A percentile compares a stretch with the other conserved stretches of the same genome.
Conservation (phyloP, 2,329 filamentous ascomycete genomes). For the Diaporthe batatas region DNA sequence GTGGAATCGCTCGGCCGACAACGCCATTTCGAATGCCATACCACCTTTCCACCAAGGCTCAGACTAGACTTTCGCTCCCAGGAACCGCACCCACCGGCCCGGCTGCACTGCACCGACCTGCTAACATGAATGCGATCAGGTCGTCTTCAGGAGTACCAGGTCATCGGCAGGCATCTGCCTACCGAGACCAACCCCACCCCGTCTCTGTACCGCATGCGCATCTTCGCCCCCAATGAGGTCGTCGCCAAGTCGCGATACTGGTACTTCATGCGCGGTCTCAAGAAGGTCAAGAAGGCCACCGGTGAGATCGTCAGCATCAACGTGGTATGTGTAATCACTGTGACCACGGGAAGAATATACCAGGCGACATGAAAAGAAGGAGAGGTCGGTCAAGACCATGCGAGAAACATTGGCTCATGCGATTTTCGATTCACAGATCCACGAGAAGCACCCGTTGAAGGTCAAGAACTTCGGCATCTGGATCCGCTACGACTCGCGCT, state of each 20-base stretch:
- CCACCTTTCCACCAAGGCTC: not conserved
- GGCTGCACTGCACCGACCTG: not conserved
- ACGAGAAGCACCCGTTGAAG: slow-evolving; percentile 98
- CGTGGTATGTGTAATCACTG: slow-evolving; percentile 74
- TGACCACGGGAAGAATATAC: slow-evolving; percentile 27
- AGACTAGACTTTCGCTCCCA: slow-evolving; percentile 48
- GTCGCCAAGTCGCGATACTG: slow-evolving; percentile 99
- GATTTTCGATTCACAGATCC: slow-evolving; percentile 72
- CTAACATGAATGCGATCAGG: slow-evolving; percentile 65
- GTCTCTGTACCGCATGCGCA: slow-evolving; percentile 99
- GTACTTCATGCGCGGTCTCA: slow-evolving; percentile 99
- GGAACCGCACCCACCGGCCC: not conserved
- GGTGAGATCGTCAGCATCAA: slow-evolving; percentile 99
- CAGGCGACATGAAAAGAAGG: slow-evolving; percentile 26
- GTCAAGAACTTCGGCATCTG: slow-evolving; percentile 99
- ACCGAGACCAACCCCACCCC: slow-evolving; percentile 96
- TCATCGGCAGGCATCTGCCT: slow-evolving; percentile 99
- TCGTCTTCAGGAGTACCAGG: slow-evolving; percentile 99
- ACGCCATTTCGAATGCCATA: not conserved
- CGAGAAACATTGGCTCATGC: slow-evolving; percentile 40
- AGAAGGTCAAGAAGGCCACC: slow-evolving; percentile 99
- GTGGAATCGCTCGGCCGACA: not conserved
- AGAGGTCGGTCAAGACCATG: not conserved
- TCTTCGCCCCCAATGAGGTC: slow-evolving; percentile 97
- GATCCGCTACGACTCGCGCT: slow-evolving; percentile 99